Evolutionary conservation across 1,284 basidiomycete genomes (phyloP).

Genomic region (Irpex sp.): DNA sequence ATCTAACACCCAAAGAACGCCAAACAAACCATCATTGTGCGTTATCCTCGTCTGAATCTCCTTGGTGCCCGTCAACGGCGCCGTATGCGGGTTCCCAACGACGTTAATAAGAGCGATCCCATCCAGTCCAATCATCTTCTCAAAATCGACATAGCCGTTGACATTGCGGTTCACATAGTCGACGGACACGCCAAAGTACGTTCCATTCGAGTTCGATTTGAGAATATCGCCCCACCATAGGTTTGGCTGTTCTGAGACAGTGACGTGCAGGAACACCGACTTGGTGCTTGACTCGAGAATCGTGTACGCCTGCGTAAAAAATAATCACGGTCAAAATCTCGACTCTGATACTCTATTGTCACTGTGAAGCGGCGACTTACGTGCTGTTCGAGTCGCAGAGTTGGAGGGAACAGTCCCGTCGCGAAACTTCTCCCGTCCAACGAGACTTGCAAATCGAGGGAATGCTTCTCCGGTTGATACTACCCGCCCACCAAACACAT

Average conservation of each 20-base stretch:
- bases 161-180: conserved; percentile 90
- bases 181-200: conserved; percentile 87
- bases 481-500: conserved; percentile 25
- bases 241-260: conserved; percentile 73
- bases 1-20: neutral
- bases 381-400: conserved; percentile 85
- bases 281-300: conserved; percentile 93
- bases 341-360: neutral
- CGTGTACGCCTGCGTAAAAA: conserved; percentile 71
- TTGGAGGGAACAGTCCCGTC: conserved; percentile 85
- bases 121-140: conserved; percentile 96
- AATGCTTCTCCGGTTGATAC: conserved; percentile 55
- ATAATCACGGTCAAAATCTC: conserved; percentile 1
- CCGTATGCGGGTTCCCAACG: conserved; percentile 80
- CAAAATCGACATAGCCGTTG: conserved; percentile 92
- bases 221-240: conserved; percentile 91
- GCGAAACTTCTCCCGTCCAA: conserved; percentile 87
- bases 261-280: conserved; percentile 94
- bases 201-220: conserved; percentile 98
- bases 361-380: conserved; percentile 36
- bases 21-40: conserved; percentile 82
- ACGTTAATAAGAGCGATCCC: conserved; percentile 94
- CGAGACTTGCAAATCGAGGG: conserved; percentile 86
- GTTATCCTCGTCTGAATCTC: conserved; percentile 85
- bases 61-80: conserved; percentile 73